Percentiles rank a stretch among this genome's conserved stretches.
Conservation (phyloP, 768 basidiomycete species). For the Lactifluus volemus region DNA sequence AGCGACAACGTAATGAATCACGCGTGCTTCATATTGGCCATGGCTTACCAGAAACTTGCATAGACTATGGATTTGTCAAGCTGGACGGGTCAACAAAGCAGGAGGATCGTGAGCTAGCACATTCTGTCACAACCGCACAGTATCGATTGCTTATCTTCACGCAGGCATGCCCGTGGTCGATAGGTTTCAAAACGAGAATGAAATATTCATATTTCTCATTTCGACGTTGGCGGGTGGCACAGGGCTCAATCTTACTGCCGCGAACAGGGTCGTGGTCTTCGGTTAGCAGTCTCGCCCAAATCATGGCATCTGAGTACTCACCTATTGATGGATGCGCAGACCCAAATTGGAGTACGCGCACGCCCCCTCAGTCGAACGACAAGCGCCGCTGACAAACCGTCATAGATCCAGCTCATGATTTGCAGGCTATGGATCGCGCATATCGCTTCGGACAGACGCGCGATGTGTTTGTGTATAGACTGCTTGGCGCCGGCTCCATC, state of each 20-base stretch:
- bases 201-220: slow-evolving; percentile 76
- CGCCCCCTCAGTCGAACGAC: not conserved
- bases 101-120: slow-evolving; percentile 46
- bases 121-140: not conserved
- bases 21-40: slow-evolving; percentile 17
- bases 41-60: not conserved
- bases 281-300: slow-evolving; percentile 32
- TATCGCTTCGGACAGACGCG: slow-evolving; percentile 83
- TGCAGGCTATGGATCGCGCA: slow-evolving; percentile 86
- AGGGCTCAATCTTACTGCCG: slow-evolving; percentile 82
- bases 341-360: slow-evolving; percentile 80
- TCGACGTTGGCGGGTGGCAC: slow-evolving; percentile 90
- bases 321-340: slow-evolving; percentile 34
- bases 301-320: not conserved
- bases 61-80: slow-evolving; percentile 52
- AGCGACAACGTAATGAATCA: slow-evolving; percentile 36
- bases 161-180: slow-evolving; percentile 85
- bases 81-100: slow-evolving; percentile 73
- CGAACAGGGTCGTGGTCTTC: slow-evolving; percentile 92
- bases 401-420: slow-evolving; percentile 87
- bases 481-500: slow-evolving; percentile 79
- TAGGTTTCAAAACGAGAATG: slow-evolving; percentile 63
- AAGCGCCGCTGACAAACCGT: not conserved
- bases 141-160: not conserved
- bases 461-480: slow-evolving; percentile 74